Base-by-base conservation (phyloP, 1,139 yeast species). In the Kurtzmaniella quercitrusa region DNA sequence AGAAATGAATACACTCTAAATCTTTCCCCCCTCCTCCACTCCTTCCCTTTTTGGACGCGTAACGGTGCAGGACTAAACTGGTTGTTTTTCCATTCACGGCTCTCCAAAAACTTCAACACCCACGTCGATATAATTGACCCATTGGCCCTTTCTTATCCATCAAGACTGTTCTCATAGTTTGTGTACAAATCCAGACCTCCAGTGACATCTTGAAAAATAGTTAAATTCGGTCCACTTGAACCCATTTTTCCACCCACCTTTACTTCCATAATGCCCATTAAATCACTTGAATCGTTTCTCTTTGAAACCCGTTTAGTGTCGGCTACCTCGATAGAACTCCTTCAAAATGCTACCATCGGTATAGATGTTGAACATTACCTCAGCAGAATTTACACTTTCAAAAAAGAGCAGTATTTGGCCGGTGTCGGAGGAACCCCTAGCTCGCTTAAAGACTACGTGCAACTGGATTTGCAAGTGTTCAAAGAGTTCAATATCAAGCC, bases 371-470 rank as follows among this genome's bases (percentile, higher is more conserved):
- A 82, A 50, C 89, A 88, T 57, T 88, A 88, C 54, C 65, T 86
- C 39, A 69, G 84, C 33, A 66, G 88, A 45, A 70, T 85, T 38
- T 65, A 85, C 48, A 74, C 83, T 5, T 71, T 68, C 50, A 82
- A 82, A 50, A 80, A 80, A 46, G 95, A 88, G 53, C 86, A 86
- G 42, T 77, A 78, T 49, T 65, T 83, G 40, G 86, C 84, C 40
- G 95, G 95, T 4, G 76, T 86, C 49, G 96, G 96, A 7, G 96
- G 96, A 0, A 76, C 84, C 44, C 96, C 96, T 1, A 62, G 77
- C 36, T 77, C 88, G 2, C 64, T 89, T 48, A 72, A 71, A 47
- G 72, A 69, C 48, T 74, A 72, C 52, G 67, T 88, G 39, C 80
- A 80, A 39, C 66, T 81, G 2, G 94, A 88, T 56, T 66, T 88